A percentile compares a stretch with the other conserved stretches of the same genome.
phyloP scores from a whole-genome alignment of 176 grass and related monocot species.

The Pharus latifolius region DNA sequence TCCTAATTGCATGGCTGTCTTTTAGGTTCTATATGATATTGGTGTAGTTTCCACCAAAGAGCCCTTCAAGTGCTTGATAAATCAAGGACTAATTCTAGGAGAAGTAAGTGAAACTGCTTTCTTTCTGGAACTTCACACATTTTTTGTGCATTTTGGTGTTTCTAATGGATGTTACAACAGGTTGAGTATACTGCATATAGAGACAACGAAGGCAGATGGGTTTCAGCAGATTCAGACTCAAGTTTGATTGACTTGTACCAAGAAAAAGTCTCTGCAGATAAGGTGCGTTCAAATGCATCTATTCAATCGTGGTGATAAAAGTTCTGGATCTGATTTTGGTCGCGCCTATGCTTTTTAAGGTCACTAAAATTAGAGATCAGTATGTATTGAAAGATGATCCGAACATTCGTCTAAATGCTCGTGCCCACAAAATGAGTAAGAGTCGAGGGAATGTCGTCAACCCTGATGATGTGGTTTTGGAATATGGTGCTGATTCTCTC shows the following conservation, averaged over 20 bases:
- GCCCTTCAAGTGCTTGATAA: slow-evolving; percentile 95
- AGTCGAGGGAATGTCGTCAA: slow-evolving; percentile 98
- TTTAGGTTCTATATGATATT: slow-evolving; percentile 92
- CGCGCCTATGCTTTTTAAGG: slow-evolving; percentile 32
- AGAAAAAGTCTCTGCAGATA: slow-evolving; percentile 76
- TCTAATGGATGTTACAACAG: slow-evolving; percentile 38
- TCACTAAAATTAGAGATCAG: slow-evolving; percentile 78
- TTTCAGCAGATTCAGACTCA: slow-evolving; percentile 62
- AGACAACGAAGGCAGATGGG: slow-evolving; percentile 62
- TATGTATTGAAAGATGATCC: slow-evolving; percentile 82
- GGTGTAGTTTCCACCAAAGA: slow-evolving; percentile 93
- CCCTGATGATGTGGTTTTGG: slow-evolving; percentile 92
- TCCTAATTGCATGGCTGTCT: slow-evolving; percentile 23
- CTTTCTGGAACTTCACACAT: background rate
- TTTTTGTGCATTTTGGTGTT: background rate
- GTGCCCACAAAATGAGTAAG: slow-evolving; percentile 98
- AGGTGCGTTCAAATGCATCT: slow-evolving; percentile 31
- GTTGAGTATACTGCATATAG: slow-evolving; percentile 85
- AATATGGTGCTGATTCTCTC: slow-evolving; percentile 96
- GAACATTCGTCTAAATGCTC: slow-evolving; percentile 56
- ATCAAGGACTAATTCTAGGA: slow-evolving; percentile 97
- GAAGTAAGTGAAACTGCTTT: slow-evolving; percentile 59
- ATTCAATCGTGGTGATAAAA: slow-evolving; percentile 1
- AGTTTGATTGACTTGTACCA: slow-evolving; percentile 52
- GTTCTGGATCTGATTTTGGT: background rate